Base-by-base conservation (phyloP, 768 basidiomycete species). In the Saitozyma podzolica region DNA sequence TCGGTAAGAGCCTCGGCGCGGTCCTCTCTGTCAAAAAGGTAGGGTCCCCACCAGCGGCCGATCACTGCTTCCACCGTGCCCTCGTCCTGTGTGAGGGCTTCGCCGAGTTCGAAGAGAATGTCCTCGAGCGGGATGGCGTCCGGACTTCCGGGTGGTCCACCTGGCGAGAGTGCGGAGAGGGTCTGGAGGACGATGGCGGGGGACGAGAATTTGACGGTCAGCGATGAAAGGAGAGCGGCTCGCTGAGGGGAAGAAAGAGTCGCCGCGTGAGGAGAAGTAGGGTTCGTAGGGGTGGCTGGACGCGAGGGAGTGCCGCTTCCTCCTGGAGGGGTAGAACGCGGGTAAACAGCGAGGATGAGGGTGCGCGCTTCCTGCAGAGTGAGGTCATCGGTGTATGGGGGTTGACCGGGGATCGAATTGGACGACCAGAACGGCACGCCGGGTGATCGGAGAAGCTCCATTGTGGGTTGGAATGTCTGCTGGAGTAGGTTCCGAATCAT, bases 91-190 rank as follows among this genome's bases (percentile, higher is more conserved):
- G 77, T 76, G 52, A 77, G 58, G 8, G 60, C 68, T 29, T 79
- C 77, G 8, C 80, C 80, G 19, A 80, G 67, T 69, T 80, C 80
- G 61, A 78, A 70, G 41, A 80, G 59, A 20, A 79, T 66, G 41
- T 79, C 78, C 40, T 74, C 70, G 7, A 80, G 67, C 1, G 72
- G 69, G 8, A 78, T 72, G 17, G 69, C 58, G 40, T 65, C 68
- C 10, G 68, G 70, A 0, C 68, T 61, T 20, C 75, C 50, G 6
- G 76, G 77, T 14, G 73, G 71, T 13, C 75, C 75, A 17, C 78
- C 78, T 39, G 78, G 76, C 10, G 73, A 69, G 40, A 79, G 61
- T 13, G 70, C 71, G 20, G 74, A 74, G 1, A 79, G 66, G 1
- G 74, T 73, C 65, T 79, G 78, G 0, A 79, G 63, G 45, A 77